phyloP scores from a whole-genome alignment of 208 protist genomes.

The Trypanosoma conorhini region DNA sequence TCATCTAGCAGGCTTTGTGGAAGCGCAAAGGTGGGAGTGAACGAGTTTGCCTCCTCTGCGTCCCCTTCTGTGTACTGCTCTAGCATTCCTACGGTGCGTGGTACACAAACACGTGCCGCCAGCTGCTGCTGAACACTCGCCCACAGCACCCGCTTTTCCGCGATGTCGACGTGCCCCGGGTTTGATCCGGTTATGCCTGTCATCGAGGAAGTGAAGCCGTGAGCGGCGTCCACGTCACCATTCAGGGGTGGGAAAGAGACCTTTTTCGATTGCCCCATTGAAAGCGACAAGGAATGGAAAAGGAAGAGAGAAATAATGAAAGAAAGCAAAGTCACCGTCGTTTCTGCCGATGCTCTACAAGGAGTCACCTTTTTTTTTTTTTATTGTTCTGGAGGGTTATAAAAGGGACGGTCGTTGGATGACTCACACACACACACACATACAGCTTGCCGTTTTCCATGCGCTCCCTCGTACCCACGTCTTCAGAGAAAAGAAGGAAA shows the following conservation, averaged over 20 bases:
- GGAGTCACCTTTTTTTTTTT: no score
- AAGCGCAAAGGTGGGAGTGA: conserved; percentile 16
- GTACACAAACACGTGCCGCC: conserved; percentile 33
- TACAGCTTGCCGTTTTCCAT: no score
- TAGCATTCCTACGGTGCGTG: conserved; percentile 22
- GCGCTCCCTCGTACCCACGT: no score
- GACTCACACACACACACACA: no score
- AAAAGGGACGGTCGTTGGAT: no score
- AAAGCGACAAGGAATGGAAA: no score
- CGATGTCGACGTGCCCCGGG: neutral
- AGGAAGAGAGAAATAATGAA: no score
- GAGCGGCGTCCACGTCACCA: neutral
- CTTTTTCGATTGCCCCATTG: neutral
- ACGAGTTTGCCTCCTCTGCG: neutral
- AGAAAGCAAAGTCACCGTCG: no score
- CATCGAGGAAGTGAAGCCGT: neutral
- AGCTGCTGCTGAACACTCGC: conserved; percentile 31
- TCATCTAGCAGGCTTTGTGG: conserved; percentile 4
- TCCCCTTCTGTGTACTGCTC: conserved; percentile 6
- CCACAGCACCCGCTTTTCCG: conserved; percentile 37
- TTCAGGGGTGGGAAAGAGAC: no score
- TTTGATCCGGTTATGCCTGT: neutral
- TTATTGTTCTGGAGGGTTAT: no score
- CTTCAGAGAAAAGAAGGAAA: no score
- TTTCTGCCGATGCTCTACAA: no score